Evolutionary conservation across 148 eudicot species (phyloP), one percentile per base, ranked within the genome.

Genomic region (Suaeda aralocaspica): DNA sequence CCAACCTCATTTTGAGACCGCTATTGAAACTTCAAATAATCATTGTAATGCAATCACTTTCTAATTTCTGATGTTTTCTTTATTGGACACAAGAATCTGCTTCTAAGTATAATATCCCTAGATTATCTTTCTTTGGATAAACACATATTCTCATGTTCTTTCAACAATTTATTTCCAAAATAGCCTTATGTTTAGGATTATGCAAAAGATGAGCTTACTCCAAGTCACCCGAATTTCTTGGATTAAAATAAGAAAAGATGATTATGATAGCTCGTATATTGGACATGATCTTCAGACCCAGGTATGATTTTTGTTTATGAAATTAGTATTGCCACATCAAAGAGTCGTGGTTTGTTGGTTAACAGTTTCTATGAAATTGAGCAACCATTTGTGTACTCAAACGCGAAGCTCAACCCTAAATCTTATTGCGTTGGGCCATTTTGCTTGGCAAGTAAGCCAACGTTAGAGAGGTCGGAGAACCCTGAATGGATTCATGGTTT

Each of bases 321-420:
- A 78, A 15, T 30, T 9, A 26, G 8, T 14, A 52, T 6, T 0
- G 72, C 82, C 2, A 74, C 73, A 0, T 7, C 60, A 0, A 80
- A 60, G 5, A 87, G 97, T 73, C 64, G 73, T 26, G 95, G 87
- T 29, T 6, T 73, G 11, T 4, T 89, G n/a, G 71, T 76, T 9
- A 92, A 89, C 63, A 89, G 84, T 70, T 84, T 85, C 65, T 59
- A 75, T 45, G 87, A 85, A 69, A 82, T 87, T n/a, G 97, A 91
- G 62, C 52, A 69, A 1, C 14, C 24, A 9, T 89, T 41, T 33
- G 16, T 79, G 5, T 77, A 81, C 57, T 75, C 45, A 59, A 80
- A 79, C 66, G 24, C 52, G 1, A 36, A 76, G 0, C 15, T 7
- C 28, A 7, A 24, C 10, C 83, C 81, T 7, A 85, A 75, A 66